Evolutionary conservation across 2,329 filamentous ascomycete genomes (phyloP), one percentile per base, ranked within the genome.

Genomic region (Fusarium transvaalense): DNA sequence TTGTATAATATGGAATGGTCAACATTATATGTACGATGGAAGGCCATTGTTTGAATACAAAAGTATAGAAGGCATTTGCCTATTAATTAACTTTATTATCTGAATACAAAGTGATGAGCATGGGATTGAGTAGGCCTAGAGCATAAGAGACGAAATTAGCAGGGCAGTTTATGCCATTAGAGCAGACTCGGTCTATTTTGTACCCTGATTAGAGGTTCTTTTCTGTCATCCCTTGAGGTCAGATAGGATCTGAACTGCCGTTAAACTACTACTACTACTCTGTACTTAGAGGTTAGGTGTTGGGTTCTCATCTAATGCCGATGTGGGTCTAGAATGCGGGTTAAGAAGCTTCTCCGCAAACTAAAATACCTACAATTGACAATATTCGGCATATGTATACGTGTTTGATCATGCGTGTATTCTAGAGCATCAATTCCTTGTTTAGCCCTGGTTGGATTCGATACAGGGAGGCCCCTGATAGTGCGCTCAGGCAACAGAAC

Each of bases 31-130:
- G 43, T 52, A 38, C 15, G 19, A 32, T 31, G 64, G 53, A 47
- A 51, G 47, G 48, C 52, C 54, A 10, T 37, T 34, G 41, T n/a
- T 56, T 52, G 58, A 54, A 66, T 56, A 60, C 21, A 50, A 56
- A 60, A 65, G 35, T 41, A 65, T 68, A 72, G 65, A 73, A 50
- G 50, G 45, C 43, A 56, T 34, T 35, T 42, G 63, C 50, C 50
- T 54, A 62, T 54, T 52, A 51, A 61, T 56, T 21, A 25, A 52
- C 13, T 54, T 25, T 55, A 53, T 4, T 23, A 32, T 6, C 6
- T 25, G 23, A 6, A 25, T 25, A 6, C 23, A 6, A 25, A 25
- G 23, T 25, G 23, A 25, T n/a, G 23, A 25, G 23, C 23, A 25
- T 25, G 6, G 23, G 5, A 25, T 25, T 25, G 23, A 4, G n/a